Base-by-base conservation (phyloP, 257 asterid species). In the Scutellaria minor region DNA sequence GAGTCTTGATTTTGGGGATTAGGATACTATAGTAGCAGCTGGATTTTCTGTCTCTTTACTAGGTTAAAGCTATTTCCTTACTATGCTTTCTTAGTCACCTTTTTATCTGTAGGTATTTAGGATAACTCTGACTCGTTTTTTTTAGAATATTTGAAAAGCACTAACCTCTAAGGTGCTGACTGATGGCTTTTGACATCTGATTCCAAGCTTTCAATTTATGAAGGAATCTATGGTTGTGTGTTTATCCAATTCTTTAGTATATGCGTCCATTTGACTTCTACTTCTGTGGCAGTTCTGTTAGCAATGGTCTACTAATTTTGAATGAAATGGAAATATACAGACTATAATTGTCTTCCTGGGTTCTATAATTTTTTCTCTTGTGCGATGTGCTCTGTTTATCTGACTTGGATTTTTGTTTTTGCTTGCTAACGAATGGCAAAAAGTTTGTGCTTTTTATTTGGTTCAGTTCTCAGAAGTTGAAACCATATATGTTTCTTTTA, bases 191-290 rank as follows among this genome's bases (percentile, higher is more conserved):
- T 52, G 66, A 42, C 40, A 7, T 44, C 12, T 20, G 37, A 37
- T 40, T 24, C 37, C 41, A 45, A 39, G 45, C 50, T 63, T 20
- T 39, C 64, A 15, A 50, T 20, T 14, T 52, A 6, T 39, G 14
- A 55, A 54, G 50, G 58, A 27, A 73, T 31, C 31, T 22, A n/a
- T 50, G 12, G 31, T 42, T 35, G 31, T 13, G 70, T 0, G 14
- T n/a, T 35, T 66, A 50, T 66, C 37, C 41, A 56, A 54, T 22
- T 68, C n/a, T 68, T 41, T 31, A 44, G 41, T 14, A 53, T 53
- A 24, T 53, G 66, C 40, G 9, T 24, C 54, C 65, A 41, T 15
- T 11, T 73, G 59, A n/a, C 50, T 27, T 10, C 40, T 35, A 18
- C 11, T 18, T 72, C 7, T 15, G 40, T 31, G 22, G 7, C 7